These are phyloP conservation scores for Parsonsia alboflavescens DNA, from an alignment of 257 asterid genomes.

Conservation along the genomic window DNA sequence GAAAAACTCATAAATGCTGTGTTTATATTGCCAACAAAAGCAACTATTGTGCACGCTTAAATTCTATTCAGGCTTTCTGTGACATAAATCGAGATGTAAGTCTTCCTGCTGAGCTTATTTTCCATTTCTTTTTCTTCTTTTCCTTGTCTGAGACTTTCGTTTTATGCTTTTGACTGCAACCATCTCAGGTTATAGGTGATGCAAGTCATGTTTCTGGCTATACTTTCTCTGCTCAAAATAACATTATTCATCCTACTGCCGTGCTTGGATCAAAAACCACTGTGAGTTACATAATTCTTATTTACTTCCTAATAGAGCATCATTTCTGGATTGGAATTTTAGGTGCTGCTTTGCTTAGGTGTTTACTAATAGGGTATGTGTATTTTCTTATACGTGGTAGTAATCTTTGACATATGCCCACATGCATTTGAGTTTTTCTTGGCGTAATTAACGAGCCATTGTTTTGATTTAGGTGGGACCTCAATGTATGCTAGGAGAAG, in stretches of 20 bases:
- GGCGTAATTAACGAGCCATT: constrained; percentile 12
- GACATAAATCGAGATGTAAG: constrained; percentile 94
- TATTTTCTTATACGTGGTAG: constrained; percentile 7
- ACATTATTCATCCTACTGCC: constrained; percentile 74
- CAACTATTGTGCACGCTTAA: constrained; percentile 81
- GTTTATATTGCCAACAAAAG: constrained; percentile 82
- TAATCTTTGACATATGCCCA: constrained; percentile 1
- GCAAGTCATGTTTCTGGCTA: constrained; percentile 85
- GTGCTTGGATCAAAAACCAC: constrained; percentile 84
- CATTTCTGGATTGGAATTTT: not conserved
- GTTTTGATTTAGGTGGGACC: constrained; percentile 74
- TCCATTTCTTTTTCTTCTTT: not conserved
- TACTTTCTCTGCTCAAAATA: constrained; percentile 77
- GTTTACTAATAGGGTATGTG: not conserved
- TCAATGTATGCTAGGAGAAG: constrained; percentile 96
- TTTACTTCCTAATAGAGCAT: not conserved
- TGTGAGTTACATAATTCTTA: constrained; percentile 41
- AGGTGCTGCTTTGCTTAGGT: not conserved
- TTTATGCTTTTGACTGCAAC: constrained; percentile 1
- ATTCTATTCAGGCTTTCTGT: constrained; percentile 82
- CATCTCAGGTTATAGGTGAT: constrained; percentile 76
- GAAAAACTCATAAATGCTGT: constrained; percentile 83
- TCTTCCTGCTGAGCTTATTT: constrained; percentile 17
- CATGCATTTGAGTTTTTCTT: not conserved
- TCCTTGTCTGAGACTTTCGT: not conserved